Conservation (phyloP, 257 asterid genomes). For the Parsonsia alboflavescens region DNA sequence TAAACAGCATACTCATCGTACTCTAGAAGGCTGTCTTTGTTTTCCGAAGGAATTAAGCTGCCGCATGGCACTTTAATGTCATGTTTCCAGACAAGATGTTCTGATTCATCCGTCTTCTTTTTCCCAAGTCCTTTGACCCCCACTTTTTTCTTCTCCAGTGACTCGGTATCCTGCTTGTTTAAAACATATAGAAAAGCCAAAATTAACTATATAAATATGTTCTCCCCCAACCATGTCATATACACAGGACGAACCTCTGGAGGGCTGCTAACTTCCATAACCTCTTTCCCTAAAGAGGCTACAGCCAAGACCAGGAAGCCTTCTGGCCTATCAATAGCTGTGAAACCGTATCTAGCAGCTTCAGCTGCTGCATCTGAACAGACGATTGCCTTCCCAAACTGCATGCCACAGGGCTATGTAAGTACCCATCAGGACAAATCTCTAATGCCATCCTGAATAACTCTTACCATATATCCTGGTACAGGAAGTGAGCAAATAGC, state of each 20-base stretch:
- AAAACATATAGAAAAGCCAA: not conserved
- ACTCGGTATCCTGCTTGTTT: slow-evolving; percentile 29
- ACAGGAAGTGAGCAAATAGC: slow-evolving; percentile 63
- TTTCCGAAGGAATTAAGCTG: slow-evolving; percentile 41
- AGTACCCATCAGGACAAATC: not conserved
- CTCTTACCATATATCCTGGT: slow-evolving; percentile 76
- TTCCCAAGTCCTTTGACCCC: slow-evolving; percentile 67
- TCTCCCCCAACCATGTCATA: not conserved
- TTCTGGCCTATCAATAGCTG: slow-evolving; percentile 78
- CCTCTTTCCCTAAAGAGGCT: slow-evolving; percentile 59
- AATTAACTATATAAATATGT: not conserved
- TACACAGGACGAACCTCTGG: slow-evolving; percentile 30
- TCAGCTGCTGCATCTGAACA: slow-evolving; percentile 92
- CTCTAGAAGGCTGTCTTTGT: slow-evolving; percentile 61
- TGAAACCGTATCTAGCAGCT: slow-evolving; percentile 87
- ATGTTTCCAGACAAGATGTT: slow-evolving; percentile 73
- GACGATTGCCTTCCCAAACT: slow-evolving; percentile 92
- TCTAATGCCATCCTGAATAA: not conserved
- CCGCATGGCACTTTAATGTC: slow-evolving; percentile 84
- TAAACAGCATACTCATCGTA: slow-evolving; percentile 83
- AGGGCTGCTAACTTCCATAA: slow-evolving; percentile 31
- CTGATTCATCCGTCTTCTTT: slow-evolving; percentile 70
- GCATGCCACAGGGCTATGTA: not conserved
- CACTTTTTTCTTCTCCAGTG: slow-evolving; percentile 50
- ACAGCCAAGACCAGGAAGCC: slow-evolving; percentile 79